Base-by-base conservation (phyloP, 1,139 yeast genomes). In the Scheffersomyces cryptocercus region DNA sequence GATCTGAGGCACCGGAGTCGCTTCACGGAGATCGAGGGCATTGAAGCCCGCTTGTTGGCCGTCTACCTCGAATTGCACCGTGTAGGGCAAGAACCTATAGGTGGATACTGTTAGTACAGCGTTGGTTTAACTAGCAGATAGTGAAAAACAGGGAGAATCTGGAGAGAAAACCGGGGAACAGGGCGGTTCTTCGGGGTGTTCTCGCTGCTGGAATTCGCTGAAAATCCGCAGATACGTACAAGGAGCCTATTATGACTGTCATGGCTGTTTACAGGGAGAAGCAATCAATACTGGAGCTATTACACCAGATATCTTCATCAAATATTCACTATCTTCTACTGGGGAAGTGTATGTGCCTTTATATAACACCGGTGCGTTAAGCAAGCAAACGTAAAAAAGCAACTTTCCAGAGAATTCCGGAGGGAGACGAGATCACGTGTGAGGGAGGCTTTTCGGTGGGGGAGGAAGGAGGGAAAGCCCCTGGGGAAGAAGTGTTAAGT, bases 31-130 rank as follows among this genome's bases (percentile, higher is more conserved):
- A 20, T 31, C 12, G 24, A 31, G 10, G 35, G 24, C 20, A n/a
- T 31, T 31, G 24, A 4, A 36, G 15, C 35, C 51, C 20, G 6
- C 20, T n/a, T 32, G 43, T 24, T 40, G 49, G 13, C 46, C 36
- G 2, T 62, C 74, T 3, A 83, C 77, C 53, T 84, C 85, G 56
- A 85, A 85, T 52, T 82, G 85, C 30, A 84, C 87, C 3, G 91
- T 83, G 54, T 83, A 82, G 3, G 93, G 91, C 35, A 85, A 68
- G 52, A 85, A 84, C 44, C 88, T 82, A 44, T 8, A 30, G 9
- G n/a, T 10, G 4, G 31, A 2, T 24, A 14, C 14, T 14, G 59
- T 56, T 56, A 53, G 70, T 65, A 53, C 37, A 48, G 11, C 14
- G 46, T 12, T 30, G 34, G n/a, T 7, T 20, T 16, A 16, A 16